Percentiles rank a stretch among this genome's conserved stretches.
These are phyloP conservation scores for Termitomyces sp. DNA, from an alignment of 768 basidiomycete genomes.

Conservation along the genomic window DNA sequence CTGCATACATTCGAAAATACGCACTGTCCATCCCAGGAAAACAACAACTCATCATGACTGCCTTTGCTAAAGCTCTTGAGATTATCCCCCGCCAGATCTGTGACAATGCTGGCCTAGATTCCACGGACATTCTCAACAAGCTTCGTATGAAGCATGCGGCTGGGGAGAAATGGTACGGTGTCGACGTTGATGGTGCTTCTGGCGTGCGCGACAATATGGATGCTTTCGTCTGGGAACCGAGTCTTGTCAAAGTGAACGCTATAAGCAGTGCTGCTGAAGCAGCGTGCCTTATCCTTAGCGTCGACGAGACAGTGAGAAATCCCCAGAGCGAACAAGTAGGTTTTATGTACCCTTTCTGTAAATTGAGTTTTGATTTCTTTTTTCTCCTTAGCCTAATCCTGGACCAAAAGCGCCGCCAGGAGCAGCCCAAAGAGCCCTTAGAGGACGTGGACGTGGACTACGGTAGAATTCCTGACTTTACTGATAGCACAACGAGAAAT, in stretches of 20 bases:
- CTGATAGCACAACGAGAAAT: too few relatives aligned
- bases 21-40: constrained; percentile 94
- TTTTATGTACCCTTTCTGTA: background rate
- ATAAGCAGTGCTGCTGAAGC: constrained; percentile 95
- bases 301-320: constrained; percentile 96
- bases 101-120: constrained; percentile 97
- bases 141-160: constrained; percentile 93
- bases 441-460: constrained; percentile 78
- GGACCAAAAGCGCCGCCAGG: constrained; percentile 94
- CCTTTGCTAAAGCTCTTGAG: constrained; percentile 96
- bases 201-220: constrained; percentile 96
- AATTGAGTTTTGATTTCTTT: constrained; percentile 9
- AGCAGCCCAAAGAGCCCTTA: constrained; percentile 77
- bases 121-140: constrained; percentile 96
- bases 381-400: constrained; percentile 52
- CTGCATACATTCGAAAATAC: constrained; percentile 87
- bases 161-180: constrained; percentile 87
- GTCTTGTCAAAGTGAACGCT: constrained; percentile 92
- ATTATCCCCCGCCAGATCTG: constrained; percentile 98
- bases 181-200: constrained; percentile 86
- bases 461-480: constrained; percentile 36
- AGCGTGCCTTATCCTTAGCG: constrained; percentile 90
- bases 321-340: constrained; percentile 90
- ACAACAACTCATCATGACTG: constrained; percentile 88
- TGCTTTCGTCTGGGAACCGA: constrained; percentile 98